Evolutionary conservation across 805 yeast genomes (phyloP).

Genomic region (Brettanomyces bruxellensis): DNA sequence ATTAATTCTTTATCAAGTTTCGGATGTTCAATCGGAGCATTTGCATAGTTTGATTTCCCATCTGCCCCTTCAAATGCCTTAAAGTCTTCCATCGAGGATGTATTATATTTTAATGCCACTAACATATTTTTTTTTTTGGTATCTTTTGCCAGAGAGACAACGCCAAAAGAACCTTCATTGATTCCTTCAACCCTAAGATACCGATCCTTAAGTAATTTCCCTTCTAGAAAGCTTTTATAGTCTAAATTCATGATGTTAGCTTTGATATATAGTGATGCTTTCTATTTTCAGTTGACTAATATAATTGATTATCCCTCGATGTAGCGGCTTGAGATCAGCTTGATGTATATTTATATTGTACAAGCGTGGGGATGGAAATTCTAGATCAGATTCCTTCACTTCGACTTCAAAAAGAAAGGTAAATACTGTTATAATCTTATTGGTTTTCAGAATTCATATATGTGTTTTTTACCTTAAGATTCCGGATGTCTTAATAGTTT

Average conservation of each 20-base stretch:
- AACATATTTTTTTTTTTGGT: conserved; percentile 31
- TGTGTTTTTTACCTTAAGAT: no score
- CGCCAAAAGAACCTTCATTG: conserved; percentile 90
- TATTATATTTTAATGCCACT: conserved; percentile 83
- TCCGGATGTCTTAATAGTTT: no score
- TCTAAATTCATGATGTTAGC: conserved; percentile 15
- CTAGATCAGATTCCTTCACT: no score
- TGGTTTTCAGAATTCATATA: no score
- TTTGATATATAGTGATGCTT: not conserved
- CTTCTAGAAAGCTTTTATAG: conserved; percentile 22
- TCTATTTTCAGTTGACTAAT: no score
- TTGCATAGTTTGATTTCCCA: conserved; percentile 6
- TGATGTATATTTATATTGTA: no score
- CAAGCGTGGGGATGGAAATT: no score
- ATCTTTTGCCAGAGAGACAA: conserved; percentile 83
- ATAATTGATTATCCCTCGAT: no score
- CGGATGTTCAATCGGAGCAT: conserved; percentile 5
- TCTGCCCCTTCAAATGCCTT: conserved; percentile 15
- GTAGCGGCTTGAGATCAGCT: no score
- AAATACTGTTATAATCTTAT: no score
- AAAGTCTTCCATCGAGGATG: conserved; percentile 42
- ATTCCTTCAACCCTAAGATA: conserved; percentile 66
- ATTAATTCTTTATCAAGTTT: conserved; percentile 25
- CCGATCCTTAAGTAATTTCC: conserved; percentile 45
- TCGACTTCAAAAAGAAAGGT: no score